Evolutionary conservation across 768 basidiomycete genomes (phyloP).

Genomic region (Hydnum rufescens): DNA sequence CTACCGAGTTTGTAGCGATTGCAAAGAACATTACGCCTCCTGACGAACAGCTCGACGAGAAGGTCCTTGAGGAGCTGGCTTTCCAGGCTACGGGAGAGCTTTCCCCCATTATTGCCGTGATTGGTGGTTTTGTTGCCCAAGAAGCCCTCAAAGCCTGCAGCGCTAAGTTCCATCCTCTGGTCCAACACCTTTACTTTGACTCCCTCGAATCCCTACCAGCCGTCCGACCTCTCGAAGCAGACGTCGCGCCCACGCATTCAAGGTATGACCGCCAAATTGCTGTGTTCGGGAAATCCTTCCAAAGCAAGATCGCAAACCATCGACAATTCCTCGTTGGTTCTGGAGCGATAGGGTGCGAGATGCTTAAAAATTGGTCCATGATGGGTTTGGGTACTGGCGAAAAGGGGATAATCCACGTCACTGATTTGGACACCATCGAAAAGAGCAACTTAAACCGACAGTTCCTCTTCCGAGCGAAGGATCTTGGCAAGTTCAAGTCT

Average conservation of each 20-base stretch:
- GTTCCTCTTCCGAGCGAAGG: slow-evolving; percentile 92
- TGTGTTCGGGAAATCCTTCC: slow-evolving; percentile 86
- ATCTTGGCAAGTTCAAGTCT: slow-evolving; percentile 91
- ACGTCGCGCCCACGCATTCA: slow-evolving; percentile 60
- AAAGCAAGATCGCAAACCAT: slow-evolving; percentile 73
- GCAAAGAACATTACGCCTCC: slow-evolving; percentile 53
- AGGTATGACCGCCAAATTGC: slow-evolving; percentile 92
- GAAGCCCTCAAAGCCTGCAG: slow-evolving; percentile 94
- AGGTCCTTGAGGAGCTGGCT: slow-evolving; percentile 56
- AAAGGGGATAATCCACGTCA: slow-evolving; percentile 71
- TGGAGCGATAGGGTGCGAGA: slow-evolving; percentile 99
- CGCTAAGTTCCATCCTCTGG: slow-evolving; percentile 93
- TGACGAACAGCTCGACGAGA: slow-evolving; percentile 56
- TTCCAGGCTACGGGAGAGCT: slow-evolving; percentile 86
- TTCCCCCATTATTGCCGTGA: slow-evolving; percentile 75
- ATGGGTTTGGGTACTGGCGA: slow-evolving; percentile 78
- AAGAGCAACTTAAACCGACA: slow-evolving; percentile 97
- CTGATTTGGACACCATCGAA: slow-evolving; percentile 96
- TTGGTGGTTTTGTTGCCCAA: slow-evolving; percentile 95
- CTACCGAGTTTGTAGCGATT: slow-evolving; percentile 42
- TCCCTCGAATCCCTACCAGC: slow-evolving; percentile 85
- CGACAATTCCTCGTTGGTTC: slow-evolving; percentile 94
- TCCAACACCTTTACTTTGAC: slow-evolving; percentile 93
- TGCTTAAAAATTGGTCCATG: slow-evolving; percentile 99
- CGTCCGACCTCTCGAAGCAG: slow-evolving; percentile 53